Percentiles rank a stretch among this genome's conserved stretches.
Conservation (phyloP, 495 filamentous ascomycete genomes). For the Ascodesmis nigricans region DNA sequence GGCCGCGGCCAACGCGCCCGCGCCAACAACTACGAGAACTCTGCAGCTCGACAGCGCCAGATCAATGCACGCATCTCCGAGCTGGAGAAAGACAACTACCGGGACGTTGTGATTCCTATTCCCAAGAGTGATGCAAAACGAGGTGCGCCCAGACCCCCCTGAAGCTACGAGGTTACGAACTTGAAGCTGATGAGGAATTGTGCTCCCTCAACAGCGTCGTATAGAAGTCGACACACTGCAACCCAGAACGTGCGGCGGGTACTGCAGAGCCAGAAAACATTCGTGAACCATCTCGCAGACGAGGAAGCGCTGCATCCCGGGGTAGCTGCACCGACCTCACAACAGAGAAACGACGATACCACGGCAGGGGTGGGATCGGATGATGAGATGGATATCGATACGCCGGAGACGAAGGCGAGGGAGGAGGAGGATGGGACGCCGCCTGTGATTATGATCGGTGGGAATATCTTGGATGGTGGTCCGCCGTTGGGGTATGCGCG, state of each 20-base stretch:
- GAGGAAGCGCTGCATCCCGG: slow-evolving; percentile 41
- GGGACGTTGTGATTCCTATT: slow-evolving; percentile 16
- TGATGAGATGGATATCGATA: slow-evolving; percentile 7
- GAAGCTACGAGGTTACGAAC: no score
- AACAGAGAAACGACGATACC: neutral
- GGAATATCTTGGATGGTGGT: slow-evolving; percentile 5
- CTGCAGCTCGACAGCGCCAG: slow-evolving; percentile 15
- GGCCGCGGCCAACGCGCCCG: slow-evolving; percentile 21
- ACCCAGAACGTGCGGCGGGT: slow-evolving; percentile 74
- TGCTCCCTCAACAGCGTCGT: neutral
- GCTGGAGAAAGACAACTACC: slow-evolving; percentile 20
- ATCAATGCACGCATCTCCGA: slow-evolving; percentile 20
- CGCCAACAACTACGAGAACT: slow-evolving; percentile 15
- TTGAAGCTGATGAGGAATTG: no score
- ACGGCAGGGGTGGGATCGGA: neutral
- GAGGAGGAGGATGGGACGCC: neutral
- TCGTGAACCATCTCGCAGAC: slow-evolving; percentile 75
- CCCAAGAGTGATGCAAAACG: slow-evolving; percentile 8
- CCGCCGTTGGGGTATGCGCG: slow-evolving; percentile 12
- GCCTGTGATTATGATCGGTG: neutral
- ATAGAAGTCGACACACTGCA: slow-evolving; percentile 4
- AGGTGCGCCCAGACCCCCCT: slow-evolving; percentile 7
- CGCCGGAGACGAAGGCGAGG: neutral
- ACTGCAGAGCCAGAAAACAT: slow-evolving; percentile 75
- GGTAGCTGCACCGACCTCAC: neutral